Evolutionary conservation across 208 protist species (phyloP).

Genomic region (Acanthamoeba quina): DNA sequence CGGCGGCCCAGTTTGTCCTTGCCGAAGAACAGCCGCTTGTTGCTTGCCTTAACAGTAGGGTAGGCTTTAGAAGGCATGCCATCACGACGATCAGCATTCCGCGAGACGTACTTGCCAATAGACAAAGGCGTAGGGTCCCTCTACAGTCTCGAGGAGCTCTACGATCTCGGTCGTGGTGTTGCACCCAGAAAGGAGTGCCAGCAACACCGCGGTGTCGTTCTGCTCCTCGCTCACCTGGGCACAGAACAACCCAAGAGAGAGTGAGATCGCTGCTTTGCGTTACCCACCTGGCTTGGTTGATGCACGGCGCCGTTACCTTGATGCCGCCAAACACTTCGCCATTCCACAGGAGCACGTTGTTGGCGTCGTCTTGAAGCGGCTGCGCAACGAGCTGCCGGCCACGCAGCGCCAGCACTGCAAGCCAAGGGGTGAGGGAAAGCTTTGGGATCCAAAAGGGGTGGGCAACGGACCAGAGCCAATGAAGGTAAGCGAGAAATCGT

Average conservation of each 20-base stretch:
- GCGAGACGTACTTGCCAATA: conserved; percentile 54
- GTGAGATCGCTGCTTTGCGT: background rate
- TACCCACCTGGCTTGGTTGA: too few species aligned
- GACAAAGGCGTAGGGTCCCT: conserved; percentile 46
- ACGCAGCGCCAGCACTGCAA: conserved; percentile 39
- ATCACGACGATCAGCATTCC: background rate
- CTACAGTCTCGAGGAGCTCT: background rate
- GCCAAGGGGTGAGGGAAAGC: background rate
- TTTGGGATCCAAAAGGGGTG: background rate
- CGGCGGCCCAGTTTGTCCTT: conserved; percentile 78
- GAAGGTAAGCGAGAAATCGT: background rate
- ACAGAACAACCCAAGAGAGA: background rate
- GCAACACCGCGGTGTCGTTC: conserved; percentile 56
- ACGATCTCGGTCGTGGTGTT: conserved; percentile 10
- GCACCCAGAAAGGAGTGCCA: background rate
- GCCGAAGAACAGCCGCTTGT: conserved; percentile 74
- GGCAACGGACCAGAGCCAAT: background rate
- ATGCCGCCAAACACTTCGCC: conserved; percentile 73
- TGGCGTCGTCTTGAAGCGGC: conserved; percentile 35
- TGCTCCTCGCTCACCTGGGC: background rate
- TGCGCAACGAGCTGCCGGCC: background rate
- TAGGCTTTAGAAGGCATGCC: background rate
- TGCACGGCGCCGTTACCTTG: conserved; percentile 13
- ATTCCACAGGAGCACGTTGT: conserved; percentile 69
- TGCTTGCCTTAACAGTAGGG: background rate